A percentile compares a stretch with the other conserved stretches of the same genome.
Conservation (phyloP, 2,329 filamentous ascomycete species). For the Fusarium veterinarium region DNA sequence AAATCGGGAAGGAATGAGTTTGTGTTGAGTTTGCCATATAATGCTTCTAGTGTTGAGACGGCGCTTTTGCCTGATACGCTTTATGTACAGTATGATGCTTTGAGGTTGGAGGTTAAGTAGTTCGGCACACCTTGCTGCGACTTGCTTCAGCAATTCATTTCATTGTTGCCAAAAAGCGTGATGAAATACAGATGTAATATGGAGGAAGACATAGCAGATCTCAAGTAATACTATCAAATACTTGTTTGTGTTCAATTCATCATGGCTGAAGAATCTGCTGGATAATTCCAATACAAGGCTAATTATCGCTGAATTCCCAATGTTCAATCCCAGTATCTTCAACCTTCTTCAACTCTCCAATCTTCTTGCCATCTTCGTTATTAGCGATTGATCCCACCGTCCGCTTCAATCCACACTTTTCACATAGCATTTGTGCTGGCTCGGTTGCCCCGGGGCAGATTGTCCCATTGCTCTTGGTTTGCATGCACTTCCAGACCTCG, state of each 20-base stretch:
- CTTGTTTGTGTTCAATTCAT: background rate
- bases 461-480: background rate
- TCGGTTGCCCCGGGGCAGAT: background rate
- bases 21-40: conserved; percentile 66
- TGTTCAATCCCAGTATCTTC: background rate
- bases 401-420: background rate
- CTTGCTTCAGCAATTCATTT: background rate
- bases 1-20: conserved; percentile 63
- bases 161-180: rapidly evolving
- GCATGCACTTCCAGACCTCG: background rate
- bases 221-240: rapidly evolving
- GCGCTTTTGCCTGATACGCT: conserved; percentile 64
- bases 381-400: background rate
- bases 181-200: rapidly evolving
- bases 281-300: rapidly evolving
- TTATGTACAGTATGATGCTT: conserved; percentile 73
- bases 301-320: background rate
- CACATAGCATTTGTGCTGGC: background rate
- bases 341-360: background rate
- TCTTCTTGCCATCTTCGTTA: background rate
- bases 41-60: conserved; percentile 68
- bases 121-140: rapidly evolving
- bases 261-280: rapidly evolving
- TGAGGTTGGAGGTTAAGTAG: conserved; percentile 63
- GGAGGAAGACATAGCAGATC: rapidly evolving